These are phyloP conservation scores for Thecaphora frezii DNA, from an alignment of 1,284 basidiomycete species.

Conservation along the genomic window DNA sequence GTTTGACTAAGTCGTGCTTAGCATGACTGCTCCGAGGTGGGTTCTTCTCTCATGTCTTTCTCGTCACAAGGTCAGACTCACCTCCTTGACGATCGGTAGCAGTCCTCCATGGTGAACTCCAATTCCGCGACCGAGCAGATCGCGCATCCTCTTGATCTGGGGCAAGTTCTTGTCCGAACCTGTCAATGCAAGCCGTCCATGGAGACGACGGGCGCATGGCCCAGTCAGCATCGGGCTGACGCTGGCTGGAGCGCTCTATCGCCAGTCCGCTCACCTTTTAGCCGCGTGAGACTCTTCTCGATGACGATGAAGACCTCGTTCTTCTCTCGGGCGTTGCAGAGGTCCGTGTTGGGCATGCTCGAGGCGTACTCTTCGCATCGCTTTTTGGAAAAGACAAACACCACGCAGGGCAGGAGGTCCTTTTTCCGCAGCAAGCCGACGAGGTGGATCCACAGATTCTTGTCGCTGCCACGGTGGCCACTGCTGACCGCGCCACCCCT, in stretches of 20 bases:
- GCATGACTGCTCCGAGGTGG: no score
- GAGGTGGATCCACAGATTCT: constrained; percentile 90
- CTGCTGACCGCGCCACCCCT: constrained; percentile 58
- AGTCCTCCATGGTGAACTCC: constrained; percentile 97
- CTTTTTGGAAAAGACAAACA: constrained; percentile 97
- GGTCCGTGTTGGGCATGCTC: constrained; percentile 83
- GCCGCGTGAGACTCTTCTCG: constrained; percentile 83
- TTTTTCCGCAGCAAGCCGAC: constrained; percentile 84
- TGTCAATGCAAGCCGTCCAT: background rate
- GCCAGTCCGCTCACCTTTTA: constrained; percentile 73
- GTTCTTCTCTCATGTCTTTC: background rate
- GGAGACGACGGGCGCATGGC: background rate
- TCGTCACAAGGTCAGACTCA: constrained; percentile 54
- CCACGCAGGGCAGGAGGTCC: constrained; percentile 84
- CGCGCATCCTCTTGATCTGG: constrained; percentile 88
- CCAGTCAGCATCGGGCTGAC: background rate
- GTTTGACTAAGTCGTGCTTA: no score
- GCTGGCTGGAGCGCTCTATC: no score
- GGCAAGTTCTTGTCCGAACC: constrained; percentile 87
- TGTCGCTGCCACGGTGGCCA: constrained; percentile 67
- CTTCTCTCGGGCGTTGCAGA: constrained; percentile 83
- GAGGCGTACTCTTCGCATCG: constrained; percentile 93
- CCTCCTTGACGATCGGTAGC: constrained; percentile 95
- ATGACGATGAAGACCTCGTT: constrained; percentile 94
- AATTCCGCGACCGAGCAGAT: constrained; percentile 86